Conservation (phyloP, 2,329 filamentous ascomycete species). For the Trichoderma asperellum region DNA sequence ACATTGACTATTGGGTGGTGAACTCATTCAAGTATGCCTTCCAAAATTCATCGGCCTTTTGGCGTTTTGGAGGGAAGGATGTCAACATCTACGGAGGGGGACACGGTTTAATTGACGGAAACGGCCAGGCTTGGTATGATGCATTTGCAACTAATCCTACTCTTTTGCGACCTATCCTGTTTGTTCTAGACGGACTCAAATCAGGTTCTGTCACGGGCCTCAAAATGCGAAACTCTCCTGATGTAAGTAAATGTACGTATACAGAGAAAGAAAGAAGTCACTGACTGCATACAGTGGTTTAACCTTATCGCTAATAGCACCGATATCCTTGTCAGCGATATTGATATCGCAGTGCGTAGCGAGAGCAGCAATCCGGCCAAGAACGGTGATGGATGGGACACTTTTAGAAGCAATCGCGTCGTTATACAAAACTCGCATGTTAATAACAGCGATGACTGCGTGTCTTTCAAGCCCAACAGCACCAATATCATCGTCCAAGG, state of each 20-base stretch:
- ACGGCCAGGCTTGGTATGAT: constrained; percentile 18
- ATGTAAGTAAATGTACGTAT: neutral
- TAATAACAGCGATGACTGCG: constrained; percentile 14
- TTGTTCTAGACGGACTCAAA: constrained; percentile 4
- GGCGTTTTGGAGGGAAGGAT: constrained; percentile 16
- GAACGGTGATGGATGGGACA: constrained; percentile 17
- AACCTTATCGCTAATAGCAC: constrained; percentile 17
- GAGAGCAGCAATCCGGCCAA: constrained; percentile 12
- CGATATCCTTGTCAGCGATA: constrained; percentile 5
- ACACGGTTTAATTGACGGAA: constrained; percentile 1
- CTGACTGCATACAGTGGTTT: constrained; percentile 4
- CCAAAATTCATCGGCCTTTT: constrained; percentile 12
- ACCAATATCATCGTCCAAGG: constrained; percentile 19
- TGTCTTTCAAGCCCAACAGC: constrained; percentile 17
- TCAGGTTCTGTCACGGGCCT: neutral
- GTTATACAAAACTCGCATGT: constrained; percentile 9
- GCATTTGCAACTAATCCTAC: constrained; percentile 7
- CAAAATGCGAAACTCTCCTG: constrained; percentile 10
- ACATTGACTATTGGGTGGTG: constrained; percentile 9
- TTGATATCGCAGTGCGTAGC: constrained; percentile 13
- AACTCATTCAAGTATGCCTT: constrained; percentile 19
- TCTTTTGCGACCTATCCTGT: neutral
- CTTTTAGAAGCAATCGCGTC: neutral
- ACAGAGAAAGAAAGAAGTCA: too few species aligned
- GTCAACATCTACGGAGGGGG: constrained; percentile 14